Percentiles rank a stretch among this genome's conserved stretches.
These are phyloP conservation scores for Anthostomella pinea DNA, from an alignment of 2,329 filamentous ascomycete genomes.

Conservation along the genomic window DNA sequence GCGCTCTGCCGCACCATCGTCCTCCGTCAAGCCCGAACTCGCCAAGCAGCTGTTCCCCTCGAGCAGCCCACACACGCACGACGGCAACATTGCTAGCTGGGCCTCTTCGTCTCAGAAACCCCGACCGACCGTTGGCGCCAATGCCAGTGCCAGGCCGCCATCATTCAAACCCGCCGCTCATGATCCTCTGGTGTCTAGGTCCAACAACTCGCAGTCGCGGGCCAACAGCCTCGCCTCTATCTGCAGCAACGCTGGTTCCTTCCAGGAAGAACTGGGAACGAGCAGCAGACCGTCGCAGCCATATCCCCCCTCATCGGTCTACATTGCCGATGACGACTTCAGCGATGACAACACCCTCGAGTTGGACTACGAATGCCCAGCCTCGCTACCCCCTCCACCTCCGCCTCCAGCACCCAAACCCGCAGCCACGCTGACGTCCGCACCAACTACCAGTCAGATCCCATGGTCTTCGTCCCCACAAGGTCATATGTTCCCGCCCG, in stretches of 20 bases:
- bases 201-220: slow-evolving; percentile 32
- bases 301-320: slow-evolving; percentile 40
- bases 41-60: slow-evolving; percentile 56
- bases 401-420: slow-evolving; percentile 29
- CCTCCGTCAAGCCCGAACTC: slow-evolving; percentile 30
- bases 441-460: slow-evolving; percentile 37
- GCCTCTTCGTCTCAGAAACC: slow-evolving; percentile 41
- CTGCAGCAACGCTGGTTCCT: slow-evolving; percentile 47
- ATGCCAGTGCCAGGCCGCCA: too few relatives aligned
- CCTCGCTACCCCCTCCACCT: slow-evolving; percentile 42
- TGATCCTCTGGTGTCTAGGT: slow-evolving; percentile 32
- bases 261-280: slow-evolving; percentile 40
- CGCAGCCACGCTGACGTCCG: slow-evolving; percentile 15
- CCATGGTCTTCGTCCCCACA: slow-evolving; percentile 72
- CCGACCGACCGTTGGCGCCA: too few relatives aligned
- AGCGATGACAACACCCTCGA: slow-evolving; percentile 79
- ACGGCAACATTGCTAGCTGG: slow-evolving; percentile 48
- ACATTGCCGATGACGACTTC: slow-evolving; percentile 79
- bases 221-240: slow-evolving; percentile 39
- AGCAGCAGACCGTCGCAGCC: slow-evolving; percentile 26
- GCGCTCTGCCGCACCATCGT: slow-evolving; percentile 30
- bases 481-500: slow-evolving; percentile 44
- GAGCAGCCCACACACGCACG: slow-evolving; percentile 47
- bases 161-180: slow-evolving; percentile 11
- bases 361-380: slow-evolving; percentile 62